Evolutionary conservation across 2,329 filamentous ascomycete genomes (phyloP), one percentile per base, ranked within the genome.

Genomic region (Fusarium brachygibbosum): DNA sequence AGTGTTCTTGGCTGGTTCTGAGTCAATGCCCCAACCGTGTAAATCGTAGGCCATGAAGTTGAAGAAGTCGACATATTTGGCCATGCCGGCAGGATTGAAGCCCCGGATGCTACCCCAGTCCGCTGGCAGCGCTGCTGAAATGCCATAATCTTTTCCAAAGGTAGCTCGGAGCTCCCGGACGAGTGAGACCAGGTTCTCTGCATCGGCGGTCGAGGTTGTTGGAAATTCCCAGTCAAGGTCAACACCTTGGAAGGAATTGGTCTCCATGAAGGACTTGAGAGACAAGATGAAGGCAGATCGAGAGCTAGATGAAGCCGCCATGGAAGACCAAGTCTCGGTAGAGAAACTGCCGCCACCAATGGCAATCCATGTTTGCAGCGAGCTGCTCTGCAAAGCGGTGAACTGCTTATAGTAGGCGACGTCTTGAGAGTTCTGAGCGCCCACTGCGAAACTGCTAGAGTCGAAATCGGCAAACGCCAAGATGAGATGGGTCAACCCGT

Each of bases 21-120:
- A 46, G 29, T 55, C 52, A 46, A 55, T 35, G 5, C 52, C 52
- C 52, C 52, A 55, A 8, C 52, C 52, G n/a, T 55, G 52, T n/a
- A 55, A n/a, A 38, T 55, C 52, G 41, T 55, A 55, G 32, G 52
- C 52, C 52, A 55, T 55, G 52, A 19, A 55, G 52, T 55, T 55
- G 25, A 55, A 23, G 32, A 55, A 55, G 40, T 55, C 41, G 41
- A 55, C 32, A 31, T 31, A 40, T 46, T 55, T 46, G 23, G 41
- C 52, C 52, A 55, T 46, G 21, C 32, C 41, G n/a, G 52, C 52
- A 55, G 52, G 32, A 23, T 55, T 55, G 41, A 55, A 55, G 41
- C 52, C 52, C 13, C 46, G 52, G 13, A 55, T 38, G 31, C 52
- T 55, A 46, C 52, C 52, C 52, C 52, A 55, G 41, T 55, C 52